Evolutionary conservation across 169 alveolate species (phyloP).

Genomic region (Babesia ovata): DNA sequence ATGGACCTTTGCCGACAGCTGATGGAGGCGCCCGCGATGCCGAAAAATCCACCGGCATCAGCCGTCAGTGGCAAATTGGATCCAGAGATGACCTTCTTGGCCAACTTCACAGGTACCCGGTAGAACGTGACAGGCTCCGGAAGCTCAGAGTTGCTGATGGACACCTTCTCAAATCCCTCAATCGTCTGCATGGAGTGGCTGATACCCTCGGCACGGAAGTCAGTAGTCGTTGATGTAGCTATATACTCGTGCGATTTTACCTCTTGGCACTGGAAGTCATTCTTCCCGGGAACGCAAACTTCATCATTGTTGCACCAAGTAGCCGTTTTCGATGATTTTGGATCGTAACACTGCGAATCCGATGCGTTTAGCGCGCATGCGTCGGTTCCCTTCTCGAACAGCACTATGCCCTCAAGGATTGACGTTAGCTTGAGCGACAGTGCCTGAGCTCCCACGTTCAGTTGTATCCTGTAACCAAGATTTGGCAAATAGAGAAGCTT

Average conservation of each 20-base stretch:
- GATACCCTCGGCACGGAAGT: slow-evolving; percentile 31
- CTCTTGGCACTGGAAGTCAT: slow-evolving; percentile 63
- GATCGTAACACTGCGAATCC: slow-evolving; percentile 64
- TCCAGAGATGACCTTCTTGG: background rate
- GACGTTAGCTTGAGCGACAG: slow-evolving; percentile 49
- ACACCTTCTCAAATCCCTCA: slow-evolving; percentile 46
- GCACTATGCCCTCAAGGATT: slow-evolving; percentile 69
- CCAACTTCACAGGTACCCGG: slow-evolving; percentile 53
- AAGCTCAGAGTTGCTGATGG: slow-evolving; percentile 4
- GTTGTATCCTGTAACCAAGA: slow-evolving; percentile 33
- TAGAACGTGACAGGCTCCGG: background rate
- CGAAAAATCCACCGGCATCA: slow-evolving; percentile 47
- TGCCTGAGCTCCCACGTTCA: slow-evolving; percentile 36
- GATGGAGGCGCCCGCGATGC: slow-evolving; percentile 36
- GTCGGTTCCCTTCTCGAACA: slow-evolving; percentile 62
- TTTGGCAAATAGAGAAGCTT: slow-evolving; percentile 19
- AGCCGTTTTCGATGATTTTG: slow-evolving; percentile 62
- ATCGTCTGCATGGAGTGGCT: slow-evolving; percentile 32
- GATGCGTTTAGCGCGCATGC: slow-evolving; percentile 47
- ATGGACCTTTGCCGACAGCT: slow-evolving; percentile 39
- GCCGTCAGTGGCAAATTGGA: background rate
- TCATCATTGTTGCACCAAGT: slow-evolving; percentile 71
- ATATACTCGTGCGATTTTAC: slow-evolving; percentile 39
- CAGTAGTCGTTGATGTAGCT: slow-evolving; percentile 39
- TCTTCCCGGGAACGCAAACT: slow-evolving; percentile 67